Base-by-base conservation (phyloP, 164 flowering plant species). In the Paratinospora sagittata region DNA sequence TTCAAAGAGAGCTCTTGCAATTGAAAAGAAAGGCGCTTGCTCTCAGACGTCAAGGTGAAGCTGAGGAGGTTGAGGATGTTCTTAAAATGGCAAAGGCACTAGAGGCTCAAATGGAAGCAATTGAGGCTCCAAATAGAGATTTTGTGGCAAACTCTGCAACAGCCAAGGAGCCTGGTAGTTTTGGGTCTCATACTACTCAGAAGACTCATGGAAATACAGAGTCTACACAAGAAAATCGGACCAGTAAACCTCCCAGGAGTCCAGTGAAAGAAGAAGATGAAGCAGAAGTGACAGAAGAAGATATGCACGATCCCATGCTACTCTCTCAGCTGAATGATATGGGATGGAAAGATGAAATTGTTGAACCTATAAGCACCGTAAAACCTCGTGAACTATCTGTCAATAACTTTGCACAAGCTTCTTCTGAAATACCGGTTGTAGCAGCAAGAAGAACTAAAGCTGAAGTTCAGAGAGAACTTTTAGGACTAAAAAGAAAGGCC, bases 401-500 rank as follows among this genome's bases (percentile, higher is more conserved):
- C 52, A 72, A 49, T 60, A 27, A 43, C 39, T 39, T 2, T 65
- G 49, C 80, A 27, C 69, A 26, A 39, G 64, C 73, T 9, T 43
- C 76, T 72, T 39, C 81, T 49, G 69, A 27, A 63, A 23, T 27
- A 36, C 72, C 65, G 43, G 73, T 23, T 67, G 74, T 27, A 64
- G 76, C 62, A 57, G 69, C 83, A 13, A 82, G 73, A 75, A 85
- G 82, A 85, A 88, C 85, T 77, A 88, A 86, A 84, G 84, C 81
- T 57, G 95, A 90, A 79, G 68, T 91, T 1, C 97, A 93, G 79
- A 85, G 90, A 68, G 98, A 93, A 75, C 91, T 91, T 14, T 79
- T 93, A 55, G 85, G 87, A 17, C 68, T 90, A 73, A 93, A 90
- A 79, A 83, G 97, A 49, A 91, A 88, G 78, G 89, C 98, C 27